A percentile compares a stretch with the other conserved stretches of the same genome.
phyloP scores from a whole-genome alignment of 1,284 basidiomycete species.

The Ganoderma boninense region DNA sequence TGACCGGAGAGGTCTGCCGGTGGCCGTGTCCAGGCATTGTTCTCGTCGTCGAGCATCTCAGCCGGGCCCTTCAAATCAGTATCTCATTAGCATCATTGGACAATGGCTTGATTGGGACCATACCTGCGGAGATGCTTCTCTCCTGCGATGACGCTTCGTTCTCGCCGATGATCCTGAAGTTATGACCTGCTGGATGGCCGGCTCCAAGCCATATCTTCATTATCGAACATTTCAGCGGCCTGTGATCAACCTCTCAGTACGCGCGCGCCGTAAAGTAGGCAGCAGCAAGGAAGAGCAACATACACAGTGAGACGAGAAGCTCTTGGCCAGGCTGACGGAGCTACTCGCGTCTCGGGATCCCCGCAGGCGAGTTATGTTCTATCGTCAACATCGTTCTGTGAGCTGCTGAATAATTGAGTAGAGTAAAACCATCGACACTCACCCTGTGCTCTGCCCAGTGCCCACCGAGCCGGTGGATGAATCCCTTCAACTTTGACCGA shows the following conservation, averaged over 20 bases:
- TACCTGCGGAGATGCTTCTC: neutral
- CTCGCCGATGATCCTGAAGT: neutral
- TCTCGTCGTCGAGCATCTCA: constrained; percentile 32
- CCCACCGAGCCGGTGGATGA: constrained; percentile 11
- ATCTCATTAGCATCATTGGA: neutral
- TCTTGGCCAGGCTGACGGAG: neutral
- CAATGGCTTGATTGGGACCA: neutral
- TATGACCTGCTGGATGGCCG: constrained; percentile 12
- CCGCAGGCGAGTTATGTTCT: neutral
- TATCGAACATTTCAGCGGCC: constrained; percentile 1
- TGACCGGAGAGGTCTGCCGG: neutral
- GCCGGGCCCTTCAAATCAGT: constrained; percentile 10
- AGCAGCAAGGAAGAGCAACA: too few species aligned
- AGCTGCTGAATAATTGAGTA: neutral
- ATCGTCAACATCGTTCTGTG: neutral
- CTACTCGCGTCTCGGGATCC: neutral
- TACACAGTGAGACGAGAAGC: constrained; percentile 3
- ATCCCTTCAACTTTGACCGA: constrained; percentile 8
- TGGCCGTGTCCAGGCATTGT: constrained; percentile 24
- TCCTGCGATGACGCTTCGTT: neutral
- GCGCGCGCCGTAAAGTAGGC: too few species aligned
- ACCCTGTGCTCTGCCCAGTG: constrained; percentile 2
- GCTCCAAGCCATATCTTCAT: constrained; percentile 15
- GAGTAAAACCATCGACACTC: neutral
- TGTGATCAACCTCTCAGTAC: neutral